phyloP scores from a whole-genome alignment of 768 basidiomycete species.

The Xerocomus spinulosus region DNA sequence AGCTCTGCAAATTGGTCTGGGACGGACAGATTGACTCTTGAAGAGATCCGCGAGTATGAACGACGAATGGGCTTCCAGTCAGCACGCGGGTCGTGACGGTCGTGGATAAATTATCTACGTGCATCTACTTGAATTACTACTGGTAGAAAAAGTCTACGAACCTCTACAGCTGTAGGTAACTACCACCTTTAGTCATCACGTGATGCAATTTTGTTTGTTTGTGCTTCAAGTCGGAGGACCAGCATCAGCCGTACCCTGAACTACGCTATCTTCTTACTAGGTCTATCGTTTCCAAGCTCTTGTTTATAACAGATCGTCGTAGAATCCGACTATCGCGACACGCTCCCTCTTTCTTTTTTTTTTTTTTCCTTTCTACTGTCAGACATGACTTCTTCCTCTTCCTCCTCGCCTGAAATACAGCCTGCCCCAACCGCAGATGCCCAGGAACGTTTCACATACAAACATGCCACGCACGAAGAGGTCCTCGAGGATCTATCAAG shows the following conservation, averaged over 20 bases:
- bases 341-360: slow-evolving; percentile 25
- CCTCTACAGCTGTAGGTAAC: too few species aligned
- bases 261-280: slow-evolving; percentile 18
- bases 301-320: slow-evolving; percentile 32
- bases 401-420: slow-evolving; percentile 71
- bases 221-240: slow-evolving; percentile 15
- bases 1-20: slow-evolving; percentile 97
- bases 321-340: slow-evolving; percentile 25
- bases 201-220: slow-evolving; percentile 22
- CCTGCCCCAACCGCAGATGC: slow-evolving; percentile 40
- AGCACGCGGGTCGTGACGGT: slow-evolving; percentile 17
- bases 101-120: slow-evolving; percentile 10
- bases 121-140: not conserved
- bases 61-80: slow-evolving; percentile 81
- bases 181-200: too few species aligned
- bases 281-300: slow-evolving; percentile 24
- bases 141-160: too few species aligned
- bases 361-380: slow-evolving; percentile 25
- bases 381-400: slow-evolving; percentile 70
- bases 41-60: slow-evolving; percentile 86
- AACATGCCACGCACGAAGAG: slow-evolving; percentile 75
- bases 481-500: slow-evolving; percentile 90
- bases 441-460: slow-evolving; percentile 49
- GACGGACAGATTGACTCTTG: slow-evolving; percentile 77
- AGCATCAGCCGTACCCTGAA: slow-evolving; percentile 17